These are phyloP conservation scores for Picea sitchensis DNA, from an alignment of 75 land plant species.

Conservation along the genomic window DNA sequence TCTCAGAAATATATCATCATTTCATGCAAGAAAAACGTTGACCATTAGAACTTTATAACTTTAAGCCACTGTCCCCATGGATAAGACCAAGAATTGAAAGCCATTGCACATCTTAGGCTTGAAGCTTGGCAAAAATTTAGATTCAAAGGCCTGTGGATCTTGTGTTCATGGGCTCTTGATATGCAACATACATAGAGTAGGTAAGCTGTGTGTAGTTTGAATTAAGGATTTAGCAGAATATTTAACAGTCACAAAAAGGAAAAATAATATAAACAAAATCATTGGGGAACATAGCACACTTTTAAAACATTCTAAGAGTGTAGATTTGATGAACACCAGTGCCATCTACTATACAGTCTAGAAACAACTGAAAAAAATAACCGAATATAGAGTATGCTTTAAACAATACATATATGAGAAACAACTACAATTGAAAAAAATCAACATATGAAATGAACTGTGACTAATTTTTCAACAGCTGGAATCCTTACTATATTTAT, in stretches of 20 bases:
- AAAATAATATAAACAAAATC: background rate
- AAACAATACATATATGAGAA: too few relatives aligned
- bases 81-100: background rate
- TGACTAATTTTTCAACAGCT: too few relatives aligned
- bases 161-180: too few relatives aligned
- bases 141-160: background rate
- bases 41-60: too few relatives aligned
- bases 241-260: background rate
- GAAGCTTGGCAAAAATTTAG: background rate
- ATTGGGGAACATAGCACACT: background rate
- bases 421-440: too few relatives aligned
- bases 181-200: background rate
- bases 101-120: background rate
- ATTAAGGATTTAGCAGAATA: background rate
- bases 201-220: background rate
- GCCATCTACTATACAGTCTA: background rate
- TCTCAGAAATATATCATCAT: background rate
- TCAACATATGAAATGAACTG: too few relatives aligned
- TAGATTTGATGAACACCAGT: background rate
- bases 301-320: background rate
- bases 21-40: background rate
- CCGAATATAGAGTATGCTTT: too few relatives aligned
- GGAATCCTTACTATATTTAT: too few relatives aligned
- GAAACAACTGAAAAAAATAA: too few relatives aligned
- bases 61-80: background rate